phyloP scores from a whole-genome alignment of 192 early-diverging fungal genomes.

The Chytriomyces hyalinus region DNA sequence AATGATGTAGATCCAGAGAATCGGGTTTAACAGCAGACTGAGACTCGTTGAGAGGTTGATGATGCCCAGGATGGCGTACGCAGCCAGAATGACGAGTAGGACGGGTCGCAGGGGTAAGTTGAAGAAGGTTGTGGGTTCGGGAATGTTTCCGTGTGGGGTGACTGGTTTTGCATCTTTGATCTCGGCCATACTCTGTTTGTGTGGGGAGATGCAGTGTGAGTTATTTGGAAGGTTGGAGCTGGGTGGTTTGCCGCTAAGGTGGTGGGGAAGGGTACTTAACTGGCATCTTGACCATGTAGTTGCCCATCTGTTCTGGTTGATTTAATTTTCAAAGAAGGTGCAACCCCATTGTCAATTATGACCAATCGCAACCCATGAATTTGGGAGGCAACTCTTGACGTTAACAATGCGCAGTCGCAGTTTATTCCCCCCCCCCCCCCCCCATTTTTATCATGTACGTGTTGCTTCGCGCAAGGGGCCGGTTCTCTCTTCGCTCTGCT shows the following conservation, averaged over 20 bases:
- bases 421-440: no score
- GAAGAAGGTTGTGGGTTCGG: slow-evolving; percentile 13
- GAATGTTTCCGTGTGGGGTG: slow-evolving; percentile 1
- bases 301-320: neutral
- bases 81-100: slow-evolving; percentile 19
- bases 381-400: neutral
- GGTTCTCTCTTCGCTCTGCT: neutral
- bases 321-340: neutral
- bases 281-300: slow-evolving; percentile 2
- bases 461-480: no score
- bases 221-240: no score
- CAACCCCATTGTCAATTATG: no score
- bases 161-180: neutral
- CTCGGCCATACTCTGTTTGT: neutral
- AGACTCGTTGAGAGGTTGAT: neutral
- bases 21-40: slow-evolving; percentile 5
- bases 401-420: no score
- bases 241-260: no score
- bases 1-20: slow-evolving; percentile 1
- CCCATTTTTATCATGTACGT: no score
- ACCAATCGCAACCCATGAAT: neutral
- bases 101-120: slow-evolving; percentile 10
- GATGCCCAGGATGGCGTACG: slow-evolving; percentile 9
- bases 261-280: no score
- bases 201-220: no score